Evolutionary conservation across 2,329 filamentous ascomycete species (phyloP).

Genomic region (Colletotrichum spinosum): DNA sequence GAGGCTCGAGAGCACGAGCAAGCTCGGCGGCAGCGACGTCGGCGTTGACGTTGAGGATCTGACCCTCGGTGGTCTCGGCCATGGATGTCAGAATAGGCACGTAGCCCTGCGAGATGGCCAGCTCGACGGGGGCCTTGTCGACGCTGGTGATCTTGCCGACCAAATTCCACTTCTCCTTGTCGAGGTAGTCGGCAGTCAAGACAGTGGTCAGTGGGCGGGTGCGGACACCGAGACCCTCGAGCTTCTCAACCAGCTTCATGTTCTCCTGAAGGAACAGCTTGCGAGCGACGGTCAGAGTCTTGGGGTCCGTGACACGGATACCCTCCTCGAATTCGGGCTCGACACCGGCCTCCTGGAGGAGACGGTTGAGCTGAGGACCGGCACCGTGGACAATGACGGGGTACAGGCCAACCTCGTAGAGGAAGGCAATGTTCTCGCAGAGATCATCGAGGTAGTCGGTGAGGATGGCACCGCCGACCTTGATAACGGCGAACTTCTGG

Average conservation of each 20-base stretch:
- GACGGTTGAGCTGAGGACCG: conserved; percentile 92
- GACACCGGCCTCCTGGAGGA: conserved; percentile 89
- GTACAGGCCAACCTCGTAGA: conserved; percentile 94
- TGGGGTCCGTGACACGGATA: conserved; percentile 93
- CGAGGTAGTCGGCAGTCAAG: conserved; percentile 92
- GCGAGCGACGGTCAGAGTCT: conserved; percentile 90
- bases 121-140: conserved; percentile 90
- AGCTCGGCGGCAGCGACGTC: conserved; percentile 96
- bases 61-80: conserved; percentile 91
- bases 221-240: conserved; percentile 90
- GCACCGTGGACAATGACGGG: conserved; percentile 96
- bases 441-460: conserved; percentile 94
- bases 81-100: conserved; percentile 95
- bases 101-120: conserved; percentile 89
- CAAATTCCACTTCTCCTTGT: conserved; percentile 95
- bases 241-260: conserved; percentile 87
- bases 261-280: conserved; percentile 97
- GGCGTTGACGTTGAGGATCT: conserved; percentile 96
- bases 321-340: conserved; percentile 97
- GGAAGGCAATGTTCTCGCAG: conserved; percentile 87
- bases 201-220: conserved; percentile 92
- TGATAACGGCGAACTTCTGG: conserved; percentile 98
- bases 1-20: conserved; percentile 86
- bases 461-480: conserved; percentile 95
- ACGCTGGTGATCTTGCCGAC: conserved; percentile 96